A percentile compares a stretch with the other conserved stretches of the same genome.
These are phyloP conservation scores for Sordariomycetes sp. DNA, from an alignment of 2,329 filamentous ascomycete genomes.

Conservation along the genomic window DNA sequence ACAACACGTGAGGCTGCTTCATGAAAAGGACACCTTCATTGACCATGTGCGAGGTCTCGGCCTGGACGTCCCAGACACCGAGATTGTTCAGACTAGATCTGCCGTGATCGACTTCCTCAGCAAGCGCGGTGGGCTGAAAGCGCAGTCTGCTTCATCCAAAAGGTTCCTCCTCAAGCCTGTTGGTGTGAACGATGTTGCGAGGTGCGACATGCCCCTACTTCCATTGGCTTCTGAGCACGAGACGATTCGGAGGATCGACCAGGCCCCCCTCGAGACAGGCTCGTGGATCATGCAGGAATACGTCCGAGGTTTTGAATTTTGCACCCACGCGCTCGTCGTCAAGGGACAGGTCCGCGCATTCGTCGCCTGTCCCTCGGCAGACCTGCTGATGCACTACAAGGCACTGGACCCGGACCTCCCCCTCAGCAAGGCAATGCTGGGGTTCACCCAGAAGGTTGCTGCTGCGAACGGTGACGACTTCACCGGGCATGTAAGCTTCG, in stretches of 20 bases:
- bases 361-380: constrained; percentile 53
- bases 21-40: constrained; percentile 59
- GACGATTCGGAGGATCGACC: constrained; percentile 44
- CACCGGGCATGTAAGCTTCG: constrained; percentile 65
- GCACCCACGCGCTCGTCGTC: constrained; percentile 63
- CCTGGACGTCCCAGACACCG: constrained; percentile 42
- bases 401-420: constrained; percentile 44
- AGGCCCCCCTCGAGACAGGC: constrained; percentile 31
- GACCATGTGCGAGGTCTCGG: constrained; percentile 43
- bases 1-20: constrained; percentile 44
- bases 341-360: constrained; percentile 56
- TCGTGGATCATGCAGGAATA: constrained; percentile 58
- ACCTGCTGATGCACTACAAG: constrained; percentile 57
- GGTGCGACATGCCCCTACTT: constrained; percentile 55
- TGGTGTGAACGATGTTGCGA: constrained; percentile 48
- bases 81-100: constrained; percentile 41
- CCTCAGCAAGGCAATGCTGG: constrained; percentile 50
- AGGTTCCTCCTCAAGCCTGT: constrained; percentile 60
- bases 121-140: constrained; percentile 10
- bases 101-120: constrained; percentile 45
- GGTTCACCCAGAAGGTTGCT: constrained; percentile 53
- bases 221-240: constrained; percentile 42
- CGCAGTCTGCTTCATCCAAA: constrained; percentile 14
- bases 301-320: constrained; percentile 54
- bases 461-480: constrained; percentile 35